Base-by-base conservation (phyloP, 2,329 filamentous ascomycete species). In the Epichloe hybrida region DNA sequence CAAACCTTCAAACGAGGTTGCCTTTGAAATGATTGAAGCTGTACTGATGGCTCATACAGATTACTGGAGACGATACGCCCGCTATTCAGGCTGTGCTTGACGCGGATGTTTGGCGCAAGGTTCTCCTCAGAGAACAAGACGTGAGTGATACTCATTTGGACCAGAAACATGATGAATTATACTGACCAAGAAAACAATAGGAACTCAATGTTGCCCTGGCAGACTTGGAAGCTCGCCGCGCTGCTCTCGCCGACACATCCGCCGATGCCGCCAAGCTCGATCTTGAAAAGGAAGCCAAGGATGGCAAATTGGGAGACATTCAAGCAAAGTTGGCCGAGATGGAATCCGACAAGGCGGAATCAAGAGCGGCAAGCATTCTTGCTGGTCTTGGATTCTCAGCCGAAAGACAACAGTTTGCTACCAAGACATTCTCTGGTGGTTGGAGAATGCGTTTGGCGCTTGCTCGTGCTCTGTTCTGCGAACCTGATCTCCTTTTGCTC, bases 401-500 rank as follows among this genome's bases (percentile, higher is more conserved):
- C 20, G 93, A 97, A 68, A 79, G 89, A 57, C 93, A 98, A 64
- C 86, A 95, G 60, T 89, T 79, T 64, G 84, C 93, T 15, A 98
- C 93, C 50, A 97, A 88, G 76, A 97, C 91, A 5, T 98, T 98
- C 72, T 98, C 93, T 49, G 93, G 93, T 77, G 93, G 93, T 85
- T 98, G 93, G 93, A 83, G 93, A 70, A 98, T 98, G 93, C 85
- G 93, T 74, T 73, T 98, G 62, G 93, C 93, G 13, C 77, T 98
- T 55, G 93, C 93, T 12, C 78, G 93, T 77, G 93, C 93, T 13
- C 79, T 98, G 37, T 98, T 98, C 75, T 98, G 93, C 72, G 93
- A 98, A 67, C 93, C 93, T 42, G 93, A 98, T 70, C 75, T 98
- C 49, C 72, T 98, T 53, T 78, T 98, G 66, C 88, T 98, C 59